Evolutionary conservation across 352 stramenopile species (phyloP).

Genomic region (Hyaloperonospora brassicae): DNA sequence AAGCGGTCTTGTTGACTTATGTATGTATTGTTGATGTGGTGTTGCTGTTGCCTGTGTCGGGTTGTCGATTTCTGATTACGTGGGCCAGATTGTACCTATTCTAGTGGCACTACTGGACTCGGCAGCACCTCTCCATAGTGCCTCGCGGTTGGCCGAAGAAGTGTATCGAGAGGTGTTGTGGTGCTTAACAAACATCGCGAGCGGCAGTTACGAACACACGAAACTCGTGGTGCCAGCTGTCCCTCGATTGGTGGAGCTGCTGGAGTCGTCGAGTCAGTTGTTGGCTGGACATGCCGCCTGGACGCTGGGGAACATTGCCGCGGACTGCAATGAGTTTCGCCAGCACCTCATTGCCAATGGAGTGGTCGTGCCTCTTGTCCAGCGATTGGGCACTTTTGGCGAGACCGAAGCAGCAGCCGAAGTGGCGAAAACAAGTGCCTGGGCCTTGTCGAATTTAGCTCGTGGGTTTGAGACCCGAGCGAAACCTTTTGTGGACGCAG

Average conservation of each 20-base stretch:
- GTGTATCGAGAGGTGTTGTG: conserved; percentile 75
- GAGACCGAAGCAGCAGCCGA: background rate
- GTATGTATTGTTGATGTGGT: background rate
- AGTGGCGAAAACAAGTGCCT: conserved; percentile 35
- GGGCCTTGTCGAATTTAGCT: conserved; percentile 16
- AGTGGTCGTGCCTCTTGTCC: conserved; percentile 9
- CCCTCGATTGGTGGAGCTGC: conserved; percentile 61
- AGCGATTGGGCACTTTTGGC: conserved; percentile 3
- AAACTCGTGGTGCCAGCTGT: conserved; percentile 72
- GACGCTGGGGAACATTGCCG: conserved; percentile 80
- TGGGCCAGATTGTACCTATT: conserved; percentile 54
- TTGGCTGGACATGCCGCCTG: conserved; percentile 73
- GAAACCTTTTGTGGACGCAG: conserved; percentile 68
- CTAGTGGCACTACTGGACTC: conserved; percentile 61
- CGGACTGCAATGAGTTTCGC: conserved; percentile 79
- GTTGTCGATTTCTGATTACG: too few species aligned
- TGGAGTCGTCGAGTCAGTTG: conserved; percentile 44
- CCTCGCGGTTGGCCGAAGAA: conserved; percentile 54
- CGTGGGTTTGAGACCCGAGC: conserved; percentile 65
- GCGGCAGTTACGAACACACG: conserved; percentile 76
- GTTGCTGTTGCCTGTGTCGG: conserved; percentile 5
- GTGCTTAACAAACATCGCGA: conserved; percentile 80
- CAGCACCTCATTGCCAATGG: conserved; percentile 71
- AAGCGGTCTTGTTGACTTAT: too few species aligned
- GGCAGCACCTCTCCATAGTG: conserved; percentile 50